A percentile compares a stretch with the other conserved stretches of the same genome.
Conservation (phyloP, 371 early-diverging fungal genomes). For the Smittium mucronatum region DNA sequence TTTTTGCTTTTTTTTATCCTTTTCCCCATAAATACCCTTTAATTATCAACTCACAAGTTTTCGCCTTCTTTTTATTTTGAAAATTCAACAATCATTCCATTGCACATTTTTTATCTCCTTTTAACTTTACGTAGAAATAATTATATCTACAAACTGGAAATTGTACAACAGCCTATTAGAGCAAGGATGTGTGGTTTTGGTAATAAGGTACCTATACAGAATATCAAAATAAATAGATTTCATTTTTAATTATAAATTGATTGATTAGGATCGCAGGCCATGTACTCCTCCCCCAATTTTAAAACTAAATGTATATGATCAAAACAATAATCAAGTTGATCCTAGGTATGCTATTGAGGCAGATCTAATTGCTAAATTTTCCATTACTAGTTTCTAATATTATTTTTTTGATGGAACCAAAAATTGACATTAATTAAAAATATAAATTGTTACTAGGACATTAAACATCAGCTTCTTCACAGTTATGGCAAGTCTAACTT, state of each 20-base stretch:
- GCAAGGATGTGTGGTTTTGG: conserved; percentile 80
- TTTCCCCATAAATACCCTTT: too few species aligned
- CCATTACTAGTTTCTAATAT: background rate
- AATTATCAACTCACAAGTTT: too few species aligned
- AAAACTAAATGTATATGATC: conserved; percentile 26
- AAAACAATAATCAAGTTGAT: conserved; percentile 15
- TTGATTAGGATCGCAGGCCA: conserved; percentile 34
- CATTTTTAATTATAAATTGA: background rate
- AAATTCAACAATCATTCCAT: too few species aligned
- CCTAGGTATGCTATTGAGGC: conserved; percentile 20
- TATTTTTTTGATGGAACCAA: background rate
- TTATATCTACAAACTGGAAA: conserved; percentile 24
- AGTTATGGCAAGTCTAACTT: conserved; percentile 45
- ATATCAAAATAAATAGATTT: background rate
- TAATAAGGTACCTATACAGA: conserved; percentile 35
- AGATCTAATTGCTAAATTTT: too few species aligned
- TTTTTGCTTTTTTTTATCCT: too few species aligned
- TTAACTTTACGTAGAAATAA: too few species aligned
- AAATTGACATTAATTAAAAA: background rate
- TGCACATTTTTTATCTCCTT: too few species aligned
- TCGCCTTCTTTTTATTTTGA: too few species aligned
- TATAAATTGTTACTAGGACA: conserved; percentile 25
- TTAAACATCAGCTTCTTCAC: conserved; percentile 43
- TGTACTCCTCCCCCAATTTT: conserved; percentile 35
- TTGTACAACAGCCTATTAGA: conserved; percentile 60